Conservation (phyloP, 2,329 filamentous ascomycete species). For the Ophiocordyceps australis region DNA sequence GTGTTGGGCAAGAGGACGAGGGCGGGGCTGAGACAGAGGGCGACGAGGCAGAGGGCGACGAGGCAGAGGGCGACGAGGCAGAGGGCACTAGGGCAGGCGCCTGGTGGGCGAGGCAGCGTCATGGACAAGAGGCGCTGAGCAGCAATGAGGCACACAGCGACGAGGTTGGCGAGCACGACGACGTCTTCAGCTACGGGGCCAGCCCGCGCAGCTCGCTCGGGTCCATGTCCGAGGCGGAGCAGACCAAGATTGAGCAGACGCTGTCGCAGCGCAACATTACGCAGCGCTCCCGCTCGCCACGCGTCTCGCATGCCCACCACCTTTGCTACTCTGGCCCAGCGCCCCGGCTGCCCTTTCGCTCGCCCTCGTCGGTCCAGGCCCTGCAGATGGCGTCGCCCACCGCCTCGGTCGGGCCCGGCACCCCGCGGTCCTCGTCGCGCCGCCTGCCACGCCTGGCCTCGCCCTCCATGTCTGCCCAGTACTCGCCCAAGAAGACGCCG, state of each 20-base stretch:
- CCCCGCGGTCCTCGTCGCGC: slow-evolving; percentile 34
- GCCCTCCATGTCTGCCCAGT: slow-evolving; percentile 29
- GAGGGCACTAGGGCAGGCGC: no score
- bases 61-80: no score
- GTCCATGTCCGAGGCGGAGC: slow-evolving; percentile 22
- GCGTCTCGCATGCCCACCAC: slow-evolving; percentile 27
- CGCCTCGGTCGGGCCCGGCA: slow-evolving; percentile 33
- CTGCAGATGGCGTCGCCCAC: slow-evolving; percentile 56
- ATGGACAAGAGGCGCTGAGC: no score
- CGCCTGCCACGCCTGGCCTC: slow-evolving; percentile 32
- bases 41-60: no score
- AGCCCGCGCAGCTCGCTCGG: slow-evolving; percentile 38
- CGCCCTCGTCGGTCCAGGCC: slow-evolving; percentile 49
- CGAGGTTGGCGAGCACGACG: slow-evolving; percentile 32
- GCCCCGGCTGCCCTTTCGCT: slow-evolving; percentile 46
- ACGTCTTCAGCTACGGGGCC: slow-evolving; percentile 40
- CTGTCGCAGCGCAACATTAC: slow-evolving; percentile 10
- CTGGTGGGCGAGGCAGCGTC: no score
- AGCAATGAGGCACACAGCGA: no score
- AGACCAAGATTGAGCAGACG: slow-evolving; percentile 13
- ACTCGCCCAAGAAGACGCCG: slow-evolving; percentile 38
- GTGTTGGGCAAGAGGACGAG: no score
- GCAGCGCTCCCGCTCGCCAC: slow-evolving; percentile 13
- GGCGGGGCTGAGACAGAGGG: no score
- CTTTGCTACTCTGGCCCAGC: slow-evolving; percentile 31